Evolutionary conservation across 2,329 filamentous ascomycete species (phyloP), one percentile per base, ranked within the genome.

Genomic region (Raffaelea arxii): DNA sequence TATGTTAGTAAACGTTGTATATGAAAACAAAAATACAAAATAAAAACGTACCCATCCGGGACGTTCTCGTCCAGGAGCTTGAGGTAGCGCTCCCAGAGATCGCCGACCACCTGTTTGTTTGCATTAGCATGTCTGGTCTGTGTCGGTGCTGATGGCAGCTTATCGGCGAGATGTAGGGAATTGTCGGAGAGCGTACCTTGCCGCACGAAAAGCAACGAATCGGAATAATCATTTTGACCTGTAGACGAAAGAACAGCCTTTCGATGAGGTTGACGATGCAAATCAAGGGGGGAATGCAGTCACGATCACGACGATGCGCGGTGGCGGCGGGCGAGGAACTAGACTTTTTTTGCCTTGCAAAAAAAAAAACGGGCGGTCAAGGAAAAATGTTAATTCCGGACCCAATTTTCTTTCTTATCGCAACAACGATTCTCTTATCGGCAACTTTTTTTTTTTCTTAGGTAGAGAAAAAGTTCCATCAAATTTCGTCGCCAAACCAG

Each of bases 151-250:
- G n/a, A n/a, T n/a, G n/a, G n/a, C n/a, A n/a, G n/a, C n/a, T n/a
- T n/a, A n/a, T n/a, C n/a, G n/a, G 32, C 6, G 14, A 16, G 14
- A 10, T 12, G 32, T 36, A 12, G 32, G 14, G 32, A 6, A 36
- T 7, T 7, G 37, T 14, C 25, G 10, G 45, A n/a, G 39, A 12
- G 56, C 67, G 50, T 68, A 95, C 92, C 86, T 98, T 98, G 67
- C 92, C 92, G 67, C 92, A 98, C 49, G 92, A 97, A 70, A 98
- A 98, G 72, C 92, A 98, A 57, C 92, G 88, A 55, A 98, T 87
- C 3, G 92, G 92, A 57, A 98, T 97, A 68, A 98, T 98, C 92
- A 98, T 98, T 48, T 43, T 53, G 41, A 12, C 18, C 18, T 18
- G 25, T 18, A 12, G 14, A 30, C 18, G 22, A 30, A 6, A 19